Evolutionary conservation across 139 green algal species (phyloP).

Genomic region (Parachlorella kessleri): DNA sequence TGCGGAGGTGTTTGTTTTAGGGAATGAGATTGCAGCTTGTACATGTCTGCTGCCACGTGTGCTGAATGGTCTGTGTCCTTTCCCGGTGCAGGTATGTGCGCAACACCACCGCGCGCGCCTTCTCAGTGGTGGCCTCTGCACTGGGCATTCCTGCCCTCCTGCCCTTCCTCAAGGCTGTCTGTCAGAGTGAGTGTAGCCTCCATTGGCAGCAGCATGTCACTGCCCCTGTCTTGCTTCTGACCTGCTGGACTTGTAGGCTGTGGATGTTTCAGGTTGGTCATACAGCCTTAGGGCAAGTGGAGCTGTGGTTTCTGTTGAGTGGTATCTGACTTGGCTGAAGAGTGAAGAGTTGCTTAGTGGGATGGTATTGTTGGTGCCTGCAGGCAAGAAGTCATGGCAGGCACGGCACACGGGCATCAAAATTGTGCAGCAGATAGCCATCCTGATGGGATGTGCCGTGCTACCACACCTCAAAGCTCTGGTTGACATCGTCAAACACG

Average conservation of each 20-base stretch:
- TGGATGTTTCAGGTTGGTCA: no score
- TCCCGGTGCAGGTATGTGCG: slow-evolving; percentile 84
- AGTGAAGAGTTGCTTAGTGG: slow-evolving; percentile 93
- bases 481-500: slow-evolving; percentile 98
- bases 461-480: slow-evolving; percentile 96
- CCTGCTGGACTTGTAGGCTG: no score
- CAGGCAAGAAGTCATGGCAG: slow-evolving; percentile 26
- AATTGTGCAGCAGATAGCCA: slow-evolving; percentile 99
- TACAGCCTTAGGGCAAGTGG: no score
- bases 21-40: no score
- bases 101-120: slow-evolving; percentile 95
- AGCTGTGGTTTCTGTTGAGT: no score
- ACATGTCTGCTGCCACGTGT: no score
- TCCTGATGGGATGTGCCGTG: slow-evolving; percentile 97
- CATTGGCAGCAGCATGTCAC: no score
- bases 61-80: no score
- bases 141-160: slow-evolving; percentile 97
- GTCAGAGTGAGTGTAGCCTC: slow-evolving; percentile 86
- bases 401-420: slow-evolving; percentile 99
- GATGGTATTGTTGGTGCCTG: neutral
- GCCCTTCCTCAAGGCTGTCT: slow-evolving; percentile 99
- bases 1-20: no score
- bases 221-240: no score
- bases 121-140: slow-evolving; percentile 91
- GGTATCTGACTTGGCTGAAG: no score